Conservation (phyloP, 805 yeast species). For the Kodamaea nitidulidarum region DNA sequence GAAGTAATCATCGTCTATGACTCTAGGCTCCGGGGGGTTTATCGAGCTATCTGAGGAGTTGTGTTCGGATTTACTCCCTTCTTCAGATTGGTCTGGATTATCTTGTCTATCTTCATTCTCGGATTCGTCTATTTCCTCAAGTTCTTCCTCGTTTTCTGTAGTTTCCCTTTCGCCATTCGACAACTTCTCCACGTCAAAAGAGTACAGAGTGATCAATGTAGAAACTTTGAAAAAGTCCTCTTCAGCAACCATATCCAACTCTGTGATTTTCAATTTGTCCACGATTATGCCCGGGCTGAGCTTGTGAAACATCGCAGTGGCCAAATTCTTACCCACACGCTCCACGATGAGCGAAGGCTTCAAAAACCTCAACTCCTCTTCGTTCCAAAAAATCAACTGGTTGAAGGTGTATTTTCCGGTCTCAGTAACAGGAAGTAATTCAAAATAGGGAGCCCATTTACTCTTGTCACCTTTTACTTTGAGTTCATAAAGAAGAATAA, state of each 20-base stretch:
- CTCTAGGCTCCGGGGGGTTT: slow-evolving; percentile 5
- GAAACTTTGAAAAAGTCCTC: slow-evolving; percentile 71
- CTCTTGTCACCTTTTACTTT: slow-evolving; percentile 42
- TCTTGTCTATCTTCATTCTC: slow-evolving; percentile 12
- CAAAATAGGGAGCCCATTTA: slow-evolving; percentile 67
- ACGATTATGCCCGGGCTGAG: slow-evolving; percentile 39
- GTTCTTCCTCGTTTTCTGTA: slow-evolving; percentile 25
- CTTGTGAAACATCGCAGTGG: slow-evolving; percentile 54
- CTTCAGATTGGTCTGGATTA: background rate
- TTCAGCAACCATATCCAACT: slow-evolving; percentile 31
- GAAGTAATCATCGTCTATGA: slow-evolving; percentile 34
- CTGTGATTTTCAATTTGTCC: slow-evolving; percentile 28
- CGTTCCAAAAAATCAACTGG: slow-evolving; percentile 78
- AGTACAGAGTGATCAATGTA: slow-evolving; percentile 79
- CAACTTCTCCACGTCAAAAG: slow-evolving; percentile 64
- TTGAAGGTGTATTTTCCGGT: slow-evolving; percentile 40
- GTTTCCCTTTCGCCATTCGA: slow-evolving; percentile 26
- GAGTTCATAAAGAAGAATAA: slow-evolving; percentile 61
- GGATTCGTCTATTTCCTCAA: slow-evolving; percentile 15
- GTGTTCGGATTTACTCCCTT: too few relatives aligned
- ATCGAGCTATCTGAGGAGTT: background rate
- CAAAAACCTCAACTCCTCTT: slow-evolving; percentile 51
- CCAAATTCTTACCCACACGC: slow-evolving; percentile 68
- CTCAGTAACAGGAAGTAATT: slow-evolving; percentile 56
- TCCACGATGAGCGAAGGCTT: slow-evolving; percentile 67